phyloP scores from a whole-genome alignment of 1,284 basidiomycete species.

The Tylopilus sp. region DNA sequence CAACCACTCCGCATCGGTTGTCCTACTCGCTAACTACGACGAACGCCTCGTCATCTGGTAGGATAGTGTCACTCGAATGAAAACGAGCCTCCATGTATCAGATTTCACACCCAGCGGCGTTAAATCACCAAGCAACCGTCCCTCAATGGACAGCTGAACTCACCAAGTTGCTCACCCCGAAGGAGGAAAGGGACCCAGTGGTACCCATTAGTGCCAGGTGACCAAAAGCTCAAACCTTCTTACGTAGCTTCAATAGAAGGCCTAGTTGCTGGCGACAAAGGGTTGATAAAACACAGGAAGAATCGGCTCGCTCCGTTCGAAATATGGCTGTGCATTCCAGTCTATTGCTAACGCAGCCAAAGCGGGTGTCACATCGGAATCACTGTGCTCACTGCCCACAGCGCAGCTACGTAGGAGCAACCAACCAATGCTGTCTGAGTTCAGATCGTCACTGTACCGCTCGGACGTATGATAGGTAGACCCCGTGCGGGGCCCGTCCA shows the following conservation, averaged over 20 bases:
- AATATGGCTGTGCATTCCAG: constrained; percentile 2
- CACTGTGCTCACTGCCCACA: neutral
- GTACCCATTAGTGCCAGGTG: neutral
- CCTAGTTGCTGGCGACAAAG: constrained; percentile 4
- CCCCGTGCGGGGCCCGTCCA: neutral
- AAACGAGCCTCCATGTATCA: neutral
- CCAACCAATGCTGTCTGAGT: neutral
- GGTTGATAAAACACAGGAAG: constrained; percentile 8
- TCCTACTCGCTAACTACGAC: neutral
- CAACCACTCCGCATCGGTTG: constrained; percentile 1
- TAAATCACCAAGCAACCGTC: neutral
- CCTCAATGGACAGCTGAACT: no score
- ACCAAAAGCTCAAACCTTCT: constrained; percentile 1
- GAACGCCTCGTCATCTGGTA: neutral
- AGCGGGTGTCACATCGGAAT: no score
- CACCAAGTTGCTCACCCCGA: constrained; percentile 4
- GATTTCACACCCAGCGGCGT: constrained; percentile 20
- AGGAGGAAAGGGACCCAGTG: neutral
- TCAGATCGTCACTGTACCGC: neutral
- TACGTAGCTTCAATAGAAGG: constrained; percentile 5
- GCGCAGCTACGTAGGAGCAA: neutral
- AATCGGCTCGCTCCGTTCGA: constrained; percentile 14
- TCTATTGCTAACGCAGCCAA: constrained; percentile 19
- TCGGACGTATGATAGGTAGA: neutral
- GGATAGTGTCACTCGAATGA: neutral